These are phyloP conservation scores for Conticribra guillardii DNA, from an alignment of 108 stramenopile species.

Conservation along the genomic window DNA sequence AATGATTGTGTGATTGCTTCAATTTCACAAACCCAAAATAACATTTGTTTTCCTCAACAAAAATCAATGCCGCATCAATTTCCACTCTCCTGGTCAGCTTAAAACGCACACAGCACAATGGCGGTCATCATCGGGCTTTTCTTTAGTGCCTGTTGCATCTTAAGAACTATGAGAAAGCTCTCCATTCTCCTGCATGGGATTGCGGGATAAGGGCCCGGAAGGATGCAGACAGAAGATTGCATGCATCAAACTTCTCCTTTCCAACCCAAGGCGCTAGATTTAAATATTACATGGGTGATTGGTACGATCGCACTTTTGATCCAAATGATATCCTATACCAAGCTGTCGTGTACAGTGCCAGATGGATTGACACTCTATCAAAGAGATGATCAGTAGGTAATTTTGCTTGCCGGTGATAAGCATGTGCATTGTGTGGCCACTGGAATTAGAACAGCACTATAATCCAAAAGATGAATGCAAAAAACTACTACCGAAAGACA, in stretches of 20 bases:
- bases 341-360: neutral
- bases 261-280: slow-evolving; percentile 4
- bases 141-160: too few relatives aligned
- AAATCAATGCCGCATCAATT: too few relatives aligned
- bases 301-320: slow-evolving; percentile 4
- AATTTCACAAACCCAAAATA: too few relatives aligned
- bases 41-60: too few relatives aligned
- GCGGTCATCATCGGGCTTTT: too few relatives aligned
- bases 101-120: too few relatives aligned
- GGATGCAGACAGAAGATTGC: too few relatives aligned
- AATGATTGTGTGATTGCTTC: too few relatives aligned
- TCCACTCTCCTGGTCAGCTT: too few relatives aligned
- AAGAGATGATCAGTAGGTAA: neutral
- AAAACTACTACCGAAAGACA: neutral
- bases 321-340: neutral
- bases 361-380: too few relatives aligned
- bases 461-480: slow-evolving; percentile 1
- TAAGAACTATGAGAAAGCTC: neutral
- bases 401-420: neutral
- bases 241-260: slow-evolving; percentile 4
- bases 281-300: slow-evolving; percentile 24
- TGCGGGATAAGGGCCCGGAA: too few relatives aligned
- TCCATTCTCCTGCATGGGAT: too few relatives aligned
- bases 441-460: slow-evolving; percentile 1
- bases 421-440: slow-evolving; percentile 17